Evolutionary conservation across 2,329 filamentous ascomycete species (phyloP).

Genomic region (Zymoseptoria ardabiliae): DNA sequence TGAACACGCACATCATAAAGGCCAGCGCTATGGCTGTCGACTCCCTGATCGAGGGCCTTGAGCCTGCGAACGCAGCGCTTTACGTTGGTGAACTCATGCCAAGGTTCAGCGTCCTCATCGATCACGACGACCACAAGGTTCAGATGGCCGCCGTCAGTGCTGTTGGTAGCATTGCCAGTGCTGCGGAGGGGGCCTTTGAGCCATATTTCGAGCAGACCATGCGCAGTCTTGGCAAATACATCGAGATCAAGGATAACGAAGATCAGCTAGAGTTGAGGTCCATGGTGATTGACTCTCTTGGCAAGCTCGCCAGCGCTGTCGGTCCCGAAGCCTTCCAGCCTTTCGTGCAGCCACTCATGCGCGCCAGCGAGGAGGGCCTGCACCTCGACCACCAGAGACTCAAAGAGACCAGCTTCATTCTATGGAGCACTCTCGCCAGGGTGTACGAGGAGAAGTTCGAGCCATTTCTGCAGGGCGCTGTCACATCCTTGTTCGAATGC

Average conservation of each 20-base stretch:
- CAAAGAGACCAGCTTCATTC: slow-evolving; percentile 92
- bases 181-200: slow-evolving; percentile 72
- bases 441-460: slow-evolving; percentile 82
- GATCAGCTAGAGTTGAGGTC: slow-evolving; percentile 86
- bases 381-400: slow-evolving; percentile 82
- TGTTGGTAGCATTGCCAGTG: slow-evolving; percentile 81
- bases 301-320: slow-evolving; percentile 83
- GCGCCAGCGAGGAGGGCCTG: slow-evolving; percentile 83
- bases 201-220: slow-evolving; percentile 92
- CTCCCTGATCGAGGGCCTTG: slow-evolving; percentile 78
- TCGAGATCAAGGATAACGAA: slow-evolving; percentile 78
- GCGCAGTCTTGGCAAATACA: slow-evolving; percentile 76
- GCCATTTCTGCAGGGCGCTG: slow-evolving; percentile 69
- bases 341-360: slow-evolving; percentile 85
- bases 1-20: slow-evolving; percentile 78
- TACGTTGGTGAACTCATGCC: slow-evolving; percentile 80
- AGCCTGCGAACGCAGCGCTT: slow-evolving; percentile 68
- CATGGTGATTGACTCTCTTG: slow-evolving; percentile 85
- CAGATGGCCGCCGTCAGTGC: slow-evolving; percentile 85
- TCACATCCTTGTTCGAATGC: slow-evolving; percentile 74
- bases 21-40: slow-evolving; percentile 86
- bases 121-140: slow-evolving; percentile 78
- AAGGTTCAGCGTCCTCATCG: slow-evolving; percentile 75
- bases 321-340: slow-evolving; percentile 81
- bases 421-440: slow-evolving; percentile 91